Conservation (phyloP, 352 stramenopile genomes). For the Globisporangium alternatum region DNA sequence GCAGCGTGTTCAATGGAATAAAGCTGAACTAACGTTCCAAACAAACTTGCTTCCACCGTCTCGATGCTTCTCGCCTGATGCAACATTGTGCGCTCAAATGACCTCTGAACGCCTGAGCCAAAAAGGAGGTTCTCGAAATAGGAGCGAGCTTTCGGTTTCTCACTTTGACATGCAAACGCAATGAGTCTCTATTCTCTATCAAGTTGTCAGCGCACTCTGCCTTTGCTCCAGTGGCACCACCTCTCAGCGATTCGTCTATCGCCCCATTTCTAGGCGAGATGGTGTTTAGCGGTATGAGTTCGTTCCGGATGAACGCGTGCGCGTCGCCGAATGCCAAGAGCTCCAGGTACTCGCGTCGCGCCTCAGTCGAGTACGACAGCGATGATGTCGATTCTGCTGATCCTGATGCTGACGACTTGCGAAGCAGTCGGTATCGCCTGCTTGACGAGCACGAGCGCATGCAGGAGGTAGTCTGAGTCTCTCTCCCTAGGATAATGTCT, state of each 20-base stretch:
- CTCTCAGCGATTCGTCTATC: background rate
- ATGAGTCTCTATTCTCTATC: background rate
- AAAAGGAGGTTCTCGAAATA: background rate
- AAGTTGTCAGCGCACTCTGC: background rate
- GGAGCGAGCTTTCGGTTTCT: background rate
- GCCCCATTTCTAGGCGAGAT: background rate
- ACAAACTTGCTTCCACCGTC: too few species aligned
- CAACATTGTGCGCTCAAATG: too few species aligned
- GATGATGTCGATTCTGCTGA: background rate
- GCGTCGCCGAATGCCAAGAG: conserved; percentile 1
- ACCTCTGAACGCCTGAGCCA: too few species aligned
- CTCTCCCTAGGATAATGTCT: background rate
- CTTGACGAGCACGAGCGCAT: conserved; percentile 36
- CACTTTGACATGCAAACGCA: background rate
- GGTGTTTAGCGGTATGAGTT: conserved; percentile 10
- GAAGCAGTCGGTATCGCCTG: conserved; percentile 36
- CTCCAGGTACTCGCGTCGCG: conserved; percentile 1
- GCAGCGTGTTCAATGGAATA: too few species aligned
- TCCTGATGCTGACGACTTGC: background rate
- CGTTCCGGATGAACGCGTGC: conserved; percentile 9
- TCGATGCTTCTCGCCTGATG: too few species aligned
- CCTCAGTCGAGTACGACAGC: background rate
- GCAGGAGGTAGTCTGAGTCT: conserved; percentile 23
- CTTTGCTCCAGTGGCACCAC: background rate
- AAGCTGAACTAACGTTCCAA: too few species aligned